Conservation (phyloP, 106 monocot genomes). For the Dendrobium catenatum region DNA sequence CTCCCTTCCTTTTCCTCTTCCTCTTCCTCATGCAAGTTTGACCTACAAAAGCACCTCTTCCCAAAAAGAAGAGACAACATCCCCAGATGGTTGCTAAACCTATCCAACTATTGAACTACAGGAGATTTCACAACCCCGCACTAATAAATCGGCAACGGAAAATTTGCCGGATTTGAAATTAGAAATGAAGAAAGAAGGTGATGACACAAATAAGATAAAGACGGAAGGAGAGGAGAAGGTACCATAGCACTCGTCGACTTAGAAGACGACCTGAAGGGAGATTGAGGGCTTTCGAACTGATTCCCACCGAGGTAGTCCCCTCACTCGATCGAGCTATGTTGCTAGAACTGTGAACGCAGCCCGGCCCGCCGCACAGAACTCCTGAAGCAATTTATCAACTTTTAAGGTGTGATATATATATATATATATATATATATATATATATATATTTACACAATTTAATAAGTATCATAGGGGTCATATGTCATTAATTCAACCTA, state of each 20-base stretch:
- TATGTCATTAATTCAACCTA: no score
- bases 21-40: background rate
- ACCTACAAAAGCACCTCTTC: background rate
- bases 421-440: no score
- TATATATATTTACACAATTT: no score
- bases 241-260: background rate
- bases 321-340: background rate
- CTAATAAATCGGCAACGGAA: background rate
- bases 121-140: background rate
- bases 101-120: background rate
- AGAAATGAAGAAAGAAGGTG: background rate
- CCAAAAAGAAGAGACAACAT: background rate
- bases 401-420: no score
- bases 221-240: background rate
- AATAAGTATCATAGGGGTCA: no score
- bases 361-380: no score
- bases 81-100: background rate
- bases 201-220: background rate
- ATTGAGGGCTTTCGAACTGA: background rate
- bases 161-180: background rate
- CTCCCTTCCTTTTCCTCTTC: background rate
- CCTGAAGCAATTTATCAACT: no score
- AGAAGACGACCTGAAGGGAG: background rate
- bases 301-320: background rate
- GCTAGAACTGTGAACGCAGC: no score